Evolutionary conservation across 2,329 filamentous ascomycete species (phyloP), one percentile per base, ranked within the genome.

Genomic region (Diaporthe vaccinii): DNA sequence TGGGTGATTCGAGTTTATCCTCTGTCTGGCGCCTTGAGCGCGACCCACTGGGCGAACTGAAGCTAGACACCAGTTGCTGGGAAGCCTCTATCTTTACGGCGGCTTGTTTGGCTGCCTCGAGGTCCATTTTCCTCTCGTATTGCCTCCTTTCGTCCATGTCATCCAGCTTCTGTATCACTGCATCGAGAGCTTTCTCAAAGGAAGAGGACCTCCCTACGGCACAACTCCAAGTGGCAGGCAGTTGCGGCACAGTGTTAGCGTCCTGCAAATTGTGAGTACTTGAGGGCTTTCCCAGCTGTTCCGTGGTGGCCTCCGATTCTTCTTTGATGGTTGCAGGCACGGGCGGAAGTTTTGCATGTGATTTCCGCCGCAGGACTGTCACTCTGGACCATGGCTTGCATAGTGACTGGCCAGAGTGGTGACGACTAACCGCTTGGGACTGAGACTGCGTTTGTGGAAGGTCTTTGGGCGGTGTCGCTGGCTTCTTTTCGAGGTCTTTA

Each of bases 101-200:
- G 39, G 44, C 44, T 51, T 36, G 34, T 53, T 68, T 75, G 20
- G 55, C 68, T 2, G 55, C 72, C 34, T 77, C 73, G 14, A 49
- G n/a, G 28, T 55, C 55, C 25, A 34, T 15, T 7, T 49, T 70
- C 46, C 57, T 73, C 70, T 74, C 70, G 14, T 67, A 57, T 9
- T 51, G 74, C 59, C n/a, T 73, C 36, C 74, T 76, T n/a, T 80
- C 78, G 8, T 79, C 79, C 78, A 82, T 79, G 28, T 76, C 78
- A n/a, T 81, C 78, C 25, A 82, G 72, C 71, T 79, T 80, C 34
- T 77, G 72, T n/a, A 81, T 77, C 3, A 80, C 78, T n/a, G 78
- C 78, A 61, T 82, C 80, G 1, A 82, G 76, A 1, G 80, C 80
- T 51, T 78, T 78, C 46, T 81, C 79, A 25, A 81, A 78, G 1